Evolutionary conservation across 768 basidiomycete species (phyloP), one percentile per base, ranked within the genome.

Genomic region (Sarcomyxa edulis): DNA sequence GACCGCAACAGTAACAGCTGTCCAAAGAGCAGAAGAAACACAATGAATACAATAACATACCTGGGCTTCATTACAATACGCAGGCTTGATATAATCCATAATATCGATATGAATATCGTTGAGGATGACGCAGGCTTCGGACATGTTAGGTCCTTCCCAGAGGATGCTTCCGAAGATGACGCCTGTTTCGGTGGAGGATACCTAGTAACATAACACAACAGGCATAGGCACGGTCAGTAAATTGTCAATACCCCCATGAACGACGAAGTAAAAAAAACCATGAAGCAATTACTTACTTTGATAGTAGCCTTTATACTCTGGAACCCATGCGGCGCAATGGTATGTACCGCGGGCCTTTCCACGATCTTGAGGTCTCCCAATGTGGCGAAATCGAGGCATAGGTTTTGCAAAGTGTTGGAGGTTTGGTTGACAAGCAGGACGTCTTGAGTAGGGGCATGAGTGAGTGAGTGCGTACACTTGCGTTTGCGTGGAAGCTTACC

Each of bases 31-130:
- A 36, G 30, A 38, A 23, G n/a, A 25, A 15, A n/a, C 20, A 18
- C 5, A 27, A 21, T 18, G 32, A 9, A 40, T 43, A 12, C 23
- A 32, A 18, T 15, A 23, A 55, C 65, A 15, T 52, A 88, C 90
- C 77, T 93, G 90, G 15, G 88, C 82, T 59, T 99, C 95, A 28
- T 83, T 95, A 61, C 94, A 96, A 53, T 88, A 87, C 6, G 92
- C 91, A 5, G 95, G 91, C 61, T 93, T 91, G 66, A 96, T 95
- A 66, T 93, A 96, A 57, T 93, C 90, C 85, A 96, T 94, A 48
- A 99, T 96, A 60, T 99, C 96, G 47, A 97, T 88, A 60, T 97
- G 95, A 35, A 96, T 92, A 63, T 98, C 94, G 56, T 89, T 96
- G 56, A 97, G 60, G 37, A 99, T 94, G 26, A 98, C 94, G 54